A percentile compares a stretch with the other conserved stretches of the same genome.
Conservation (phyloP, 176 grass and related monocot genomes). For the Triticum dicoccoides region DNA sequence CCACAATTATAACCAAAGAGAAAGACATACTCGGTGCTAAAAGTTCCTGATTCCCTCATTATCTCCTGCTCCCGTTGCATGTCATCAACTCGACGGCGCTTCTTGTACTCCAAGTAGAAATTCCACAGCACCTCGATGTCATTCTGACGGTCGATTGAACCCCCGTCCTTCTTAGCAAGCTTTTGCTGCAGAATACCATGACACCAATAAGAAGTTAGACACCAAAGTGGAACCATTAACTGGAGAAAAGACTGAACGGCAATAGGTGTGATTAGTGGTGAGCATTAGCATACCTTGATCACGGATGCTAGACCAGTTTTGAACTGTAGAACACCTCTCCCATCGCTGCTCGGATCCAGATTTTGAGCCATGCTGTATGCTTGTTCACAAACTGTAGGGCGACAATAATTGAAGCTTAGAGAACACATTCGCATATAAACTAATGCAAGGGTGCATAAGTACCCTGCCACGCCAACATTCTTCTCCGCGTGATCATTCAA, state of each 20-base stretch:
- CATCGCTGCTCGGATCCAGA: constrained; percentile 71
- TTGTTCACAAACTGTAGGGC: constrained; percentile 70
- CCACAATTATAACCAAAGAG: background rate
- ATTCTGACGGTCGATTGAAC: constrained; percentile 50
- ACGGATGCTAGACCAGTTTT: constrained; percentile 82
- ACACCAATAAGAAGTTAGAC: background rate
- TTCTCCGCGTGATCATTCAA: background rate
- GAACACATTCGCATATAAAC: background rate
- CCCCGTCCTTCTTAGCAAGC: constrained; percentile 73
- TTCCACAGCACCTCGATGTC: constrained; percentile 72
- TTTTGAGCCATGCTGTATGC: constrained; percentile 82
- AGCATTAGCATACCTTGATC: constrained; percentile 63
- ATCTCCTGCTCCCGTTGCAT: constrained; percentile 72
- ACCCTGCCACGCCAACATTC: background rate
- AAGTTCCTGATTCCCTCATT: constrained; percentile 67
- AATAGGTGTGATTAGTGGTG: background rate
- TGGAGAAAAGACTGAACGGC: background rate
- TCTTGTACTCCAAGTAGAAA: constrained; percentile 80
- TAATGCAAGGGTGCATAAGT: background rate
- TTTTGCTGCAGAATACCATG: constrained; percentile 64
- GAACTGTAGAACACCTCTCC: constrained; percentile 84
- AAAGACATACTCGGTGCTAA: constrained; percentile 68
- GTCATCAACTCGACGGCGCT: constrained; percentile 53
- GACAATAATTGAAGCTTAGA: background rate
- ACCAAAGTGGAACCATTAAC: background rate